Base-by-base conservation (phyloP, 2,329 filamentous ascomycete species). In the Stylonectria norvegica region DNA sequence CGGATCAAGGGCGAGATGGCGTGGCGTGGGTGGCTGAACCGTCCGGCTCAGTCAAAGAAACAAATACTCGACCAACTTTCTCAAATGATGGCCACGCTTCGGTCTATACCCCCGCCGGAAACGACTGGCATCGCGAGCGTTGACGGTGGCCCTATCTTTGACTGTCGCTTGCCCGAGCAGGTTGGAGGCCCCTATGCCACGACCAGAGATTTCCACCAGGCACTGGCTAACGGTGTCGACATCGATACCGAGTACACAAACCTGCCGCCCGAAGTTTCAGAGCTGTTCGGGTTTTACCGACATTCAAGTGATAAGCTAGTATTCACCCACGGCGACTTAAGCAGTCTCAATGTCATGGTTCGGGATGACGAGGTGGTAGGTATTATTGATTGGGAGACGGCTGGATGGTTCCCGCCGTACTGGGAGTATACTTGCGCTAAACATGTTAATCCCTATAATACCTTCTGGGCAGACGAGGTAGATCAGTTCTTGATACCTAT, bases 331-430 rank as follows among this genome's bases (percentile, higher is more conserved):
- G 64, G 61, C 7, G 70, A 75, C 44, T 50, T 76, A 6, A 67
- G 63, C 43, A 61, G 60, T 16, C 50, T 52, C 16, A 75, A 75
- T 44, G 68, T 75, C 31, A 44, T 75, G 8, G 53, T 65, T 30
- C 53, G 54, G 5, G 65, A 59, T 5, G 63, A 69, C 37, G 52
- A 63, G 5, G 53, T 78, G 20, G 62, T 67, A 27, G 70, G 68
- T 6, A 71, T 77, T 10, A 55, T 64, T 22, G 61, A 65, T 42
- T 66, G 62, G 62, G 59, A 64, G 38, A 51, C 53, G 32, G 35
- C 58, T 1, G 62, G 59, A 2, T 65, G 58, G 60, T 63, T 59
- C 34, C 62, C 62, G 1, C 32, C 43, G 28, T 63, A 64, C 38
- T 64, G 59, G 62, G 61, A 66, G 28, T 64, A 64, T 36, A 60